phyloP scores from a whole-genome alignment of 2,329 filamentous ascomycete genomes.

The Colletotrichum tabaci region DNA sequence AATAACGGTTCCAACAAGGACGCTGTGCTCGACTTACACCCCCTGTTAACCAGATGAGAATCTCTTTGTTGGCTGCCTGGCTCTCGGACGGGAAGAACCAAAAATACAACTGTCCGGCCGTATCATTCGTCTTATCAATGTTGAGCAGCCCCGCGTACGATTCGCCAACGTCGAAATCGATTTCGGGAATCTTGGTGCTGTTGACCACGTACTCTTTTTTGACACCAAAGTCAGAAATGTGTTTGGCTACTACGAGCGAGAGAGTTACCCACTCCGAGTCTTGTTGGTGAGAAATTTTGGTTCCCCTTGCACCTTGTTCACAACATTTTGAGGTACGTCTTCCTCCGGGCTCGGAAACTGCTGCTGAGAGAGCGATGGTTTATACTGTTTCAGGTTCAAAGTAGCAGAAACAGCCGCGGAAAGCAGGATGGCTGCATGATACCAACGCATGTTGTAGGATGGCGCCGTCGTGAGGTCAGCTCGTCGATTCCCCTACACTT shows the following conservation, averaged over 20 bases:
- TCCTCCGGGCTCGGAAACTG: constrained; percentile 3
- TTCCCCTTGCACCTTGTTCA: constrained; percentile 5
- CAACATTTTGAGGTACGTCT: not conserved
- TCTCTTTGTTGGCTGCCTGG: constrained; percentile 66
- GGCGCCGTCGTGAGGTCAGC: not conserved
- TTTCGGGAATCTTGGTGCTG: constrained; percentile 75
- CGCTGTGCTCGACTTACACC: constrained; percentile 52
- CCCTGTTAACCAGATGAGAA: constrained; percentile 75
- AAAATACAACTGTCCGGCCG: constrained; percentile 72
- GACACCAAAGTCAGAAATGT: constrained; percentile 1
- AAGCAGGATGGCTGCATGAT: constrained; percentile 9
- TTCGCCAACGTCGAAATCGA: constrained; percentile 78
- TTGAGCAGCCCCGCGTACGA: constrained; percentile 76
- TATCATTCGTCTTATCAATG: constrained; percentile 59
- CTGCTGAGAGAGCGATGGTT: constrained; percentile 11
- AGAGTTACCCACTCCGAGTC: constrained; percentile 19
- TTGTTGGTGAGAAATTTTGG: constrained; percentile 49
- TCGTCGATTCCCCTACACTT: constrained; percentile 19
- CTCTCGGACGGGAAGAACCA: constrained; percentile 77
- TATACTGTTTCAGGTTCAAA: constrained; percentile 39
- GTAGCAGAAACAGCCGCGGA: constrained; percentile 30
- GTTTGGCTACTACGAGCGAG: accelerated
- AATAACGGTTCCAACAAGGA: not conserved
- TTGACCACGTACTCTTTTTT: constrained; percentile 73
- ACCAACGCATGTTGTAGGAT: constrained; percentile 29